phyloP scores from a whole-genome alignment of 1,139 yeast genomes.

The Suhomyces choctaworum region DNA sequence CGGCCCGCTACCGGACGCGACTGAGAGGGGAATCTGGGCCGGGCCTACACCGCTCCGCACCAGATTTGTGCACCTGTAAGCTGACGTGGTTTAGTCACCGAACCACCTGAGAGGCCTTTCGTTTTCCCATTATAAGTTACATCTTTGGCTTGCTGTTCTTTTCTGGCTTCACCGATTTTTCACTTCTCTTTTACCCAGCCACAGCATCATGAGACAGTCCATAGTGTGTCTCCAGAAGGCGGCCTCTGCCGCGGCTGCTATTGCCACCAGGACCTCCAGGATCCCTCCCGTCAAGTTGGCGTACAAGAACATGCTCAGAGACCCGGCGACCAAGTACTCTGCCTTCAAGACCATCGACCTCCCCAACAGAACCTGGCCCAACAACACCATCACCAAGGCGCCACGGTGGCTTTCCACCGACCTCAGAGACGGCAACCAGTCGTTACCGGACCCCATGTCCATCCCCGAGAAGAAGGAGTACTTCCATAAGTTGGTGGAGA shows the following conservation, averaged over 20 bases:
- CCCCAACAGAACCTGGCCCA: constrained; percentile 48
- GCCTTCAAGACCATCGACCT: constrained; percentile 40
- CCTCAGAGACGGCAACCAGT: constrained; percentile 51
- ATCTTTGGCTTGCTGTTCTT: too few relatives aligned
- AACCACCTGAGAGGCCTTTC: too few relatives aligned
- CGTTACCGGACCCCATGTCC: constrained; percentile 53
- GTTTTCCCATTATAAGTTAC: too few relatives aligned
- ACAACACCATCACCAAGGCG: constrained; percentile 38
- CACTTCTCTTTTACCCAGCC: too few relatives aligned
- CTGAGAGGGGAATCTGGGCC: constrained; percentile 2
- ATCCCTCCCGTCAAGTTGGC: constrained; percentile 17
- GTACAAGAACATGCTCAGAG: constrained; percentile 36
- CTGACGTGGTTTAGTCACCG: neutral
- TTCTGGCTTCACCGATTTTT: too few relatives aligned
- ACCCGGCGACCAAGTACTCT: constrained; percentile 43
- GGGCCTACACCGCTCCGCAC: constrained; percentile 4
- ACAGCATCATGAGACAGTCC: constrained; percentile 28
- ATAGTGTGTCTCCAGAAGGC: constrained; percentile 29
- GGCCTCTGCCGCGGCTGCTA: constrained; percentile 15
- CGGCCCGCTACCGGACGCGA: constrained; percentile 6
- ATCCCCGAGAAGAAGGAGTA: constrained; percentile 46
- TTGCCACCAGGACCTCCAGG: constrained; percentile 13
- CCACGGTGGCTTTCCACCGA: constrained; percentile 54
- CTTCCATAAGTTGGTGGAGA: constrained; percentile 44
- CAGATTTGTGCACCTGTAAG: neutral